phyloP scores from a whole-genome alignment of 2,329 filamentous ascomycete genomes.

The Curvularia spicifera region DNA sequence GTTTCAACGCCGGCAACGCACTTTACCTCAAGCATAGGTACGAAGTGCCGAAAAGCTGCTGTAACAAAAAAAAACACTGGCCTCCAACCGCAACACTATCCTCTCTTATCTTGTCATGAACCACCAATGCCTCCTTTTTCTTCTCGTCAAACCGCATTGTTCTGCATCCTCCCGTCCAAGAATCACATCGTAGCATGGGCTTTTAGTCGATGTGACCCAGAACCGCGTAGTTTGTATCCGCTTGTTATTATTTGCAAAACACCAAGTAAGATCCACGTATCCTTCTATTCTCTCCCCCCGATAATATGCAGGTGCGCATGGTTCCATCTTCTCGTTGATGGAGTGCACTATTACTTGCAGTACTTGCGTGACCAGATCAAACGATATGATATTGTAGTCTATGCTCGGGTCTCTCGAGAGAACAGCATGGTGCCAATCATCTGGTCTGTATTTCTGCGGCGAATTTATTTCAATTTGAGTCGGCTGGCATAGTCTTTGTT shows the following conservation, averaged over 20 bases:
- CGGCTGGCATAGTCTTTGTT: not conserved
- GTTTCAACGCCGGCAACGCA: not conserved
- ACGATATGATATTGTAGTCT: not conserved
- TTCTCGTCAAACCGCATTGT: not conserved
- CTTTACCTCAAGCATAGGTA: not conserved
- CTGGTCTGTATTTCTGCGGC: not conserved
- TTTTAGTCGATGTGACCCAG: slow-evolving; percentile 1
- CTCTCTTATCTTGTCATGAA: not conserved
- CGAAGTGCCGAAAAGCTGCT: not conserved
- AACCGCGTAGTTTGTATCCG: slow-evolving; percentile 4
- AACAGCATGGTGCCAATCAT: not conserved
- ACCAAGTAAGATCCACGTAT: slow-evolving; percentile 3
- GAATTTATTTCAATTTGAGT: not conserved
- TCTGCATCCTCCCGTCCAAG: slow-evolving; percentile 3
- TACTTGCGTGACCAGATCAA: not conserved
- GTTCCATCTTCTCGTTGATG: not conserved
- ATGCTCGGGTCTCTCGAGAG: not conserved
- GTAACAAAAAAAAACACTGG: not conserved
- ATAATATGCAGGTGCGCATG: not conserved
- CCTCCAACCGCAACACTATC: not conserved
- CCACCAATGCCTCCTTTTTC: not conserved
- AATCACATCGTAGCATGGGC: slow-evolving; percentile 2
- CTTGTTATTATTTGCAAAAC: not conserved
- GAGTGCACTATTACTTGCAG: not conserved
- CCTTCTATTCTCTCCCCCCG: not conserved